These are phyloP conservation scores for Dentipellis sp. DNA, from an alignment of 768 basidiomycete genomes.

Conservation along the genomic window DNA sequence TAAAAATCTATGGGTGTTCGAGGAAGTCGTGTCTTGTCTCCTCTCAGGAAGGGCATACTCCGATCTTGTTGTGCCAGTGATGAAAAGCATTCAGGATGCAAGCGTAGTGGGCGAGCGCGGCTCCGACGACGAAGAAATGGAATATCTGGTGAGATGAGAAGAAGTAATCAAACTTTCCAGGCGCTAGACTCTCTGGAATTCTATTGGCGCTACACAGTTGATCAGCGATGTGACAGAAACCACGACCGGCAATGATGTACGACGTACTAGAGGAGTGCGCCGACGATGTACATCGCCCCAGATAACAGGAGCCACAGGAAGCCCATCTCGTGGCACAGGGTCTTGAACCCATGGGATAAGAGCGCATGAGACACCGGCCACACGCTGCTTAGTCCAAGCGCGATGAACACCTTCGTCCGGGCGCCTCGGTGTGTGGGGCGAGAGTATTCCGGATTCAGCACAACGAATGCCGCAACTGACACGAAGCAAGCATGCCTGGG, in stretches of 20 bases:
- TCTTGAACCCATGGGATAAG: slow-evolving; percentile 44
- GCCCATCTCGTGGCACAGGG: slow-evolving; percentile 54
- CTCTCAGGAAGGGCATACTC: background rate
- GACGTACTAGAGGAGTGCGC: slow-evolving; percentile 78
- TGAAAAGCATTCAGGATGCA: slow-evolving; percentile 47
- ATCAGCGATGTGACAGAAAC: slow-evolving; percentile 2
- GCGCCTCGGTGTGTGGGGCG: slow-evolving; percentile 67
- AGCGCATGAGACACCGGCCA: slow-evolving; percentile 63
- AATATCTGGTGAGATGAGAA: slow-evolving; percentile 87
- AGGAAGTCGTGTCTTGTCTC: too few relatives aligned
- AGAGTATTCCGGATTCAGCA: slow-evolving; percentile 70
- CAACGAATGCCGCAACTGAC: slow-evolving; percentile 61
- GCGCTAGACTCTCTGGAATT: slow-evolving; percentile 65
- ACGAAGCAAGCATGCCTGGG: too few relatives aligned
- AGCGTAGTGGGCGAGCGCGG: slow-evolving; percentile 58
- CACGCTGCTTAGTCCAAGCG: slow-evolving; percentile 61
- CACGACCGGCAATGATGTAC: slow-evolving; percentile 6
- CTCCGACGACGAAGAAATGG: slow-evolving; percentile 69
- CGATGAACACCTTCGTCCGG: slow-evolving; percentile 72
- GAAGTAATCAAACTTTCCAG: slow-evolving; percentile 74
- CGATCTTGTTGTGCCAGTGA: slow-evolving; percentile 37
- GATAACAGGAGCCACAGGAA: slow-evolving; percentile 61
- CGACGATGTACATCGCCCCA: slow-evolving; percentile 67
- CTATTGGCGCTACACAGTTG: slow-evolving; percentile 59
- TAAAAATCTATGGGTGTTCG: too few relatives aligned